Percentiles rank a stretch among this genome's conserved stretches.
phyloP scores from a whole-genome alignment of 2,329 filamentous ascomycete genomes.

The Corynespora cassiicola region DNA sequence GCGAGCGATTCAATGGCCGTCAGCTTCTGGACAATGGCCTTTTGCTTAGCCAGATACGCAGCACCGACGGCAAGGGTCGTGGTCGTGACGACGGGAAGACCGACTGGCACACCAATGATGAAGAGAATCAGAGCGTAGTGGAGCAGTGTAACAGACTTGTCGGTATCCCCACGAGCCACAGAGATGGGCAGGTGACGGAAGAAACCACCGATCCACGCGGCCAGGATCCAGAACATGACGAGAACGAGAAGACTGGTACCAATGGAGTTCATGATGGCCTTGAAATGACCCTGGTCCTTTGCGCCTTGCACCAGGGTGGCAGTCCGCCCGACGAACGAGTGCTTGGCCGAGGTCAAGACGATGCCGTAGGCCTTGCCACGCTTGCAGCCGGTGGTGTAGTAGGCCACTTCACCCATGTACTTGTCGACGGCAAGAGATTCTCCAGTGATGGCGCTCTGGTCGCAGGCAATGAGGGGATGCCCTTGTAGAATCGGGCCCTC shows the following conservation, averaged over 20 bases:
- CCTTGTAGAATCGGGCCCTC: constrained; percentile 62
- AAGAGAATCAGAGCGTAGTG: constrained; percentile 58
- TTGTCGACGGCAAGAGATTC: constrained; percentile 81
- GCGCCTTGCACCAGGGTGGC: constrained; percentile 77
- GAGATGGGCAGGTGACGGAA: constrained; percentile 73
- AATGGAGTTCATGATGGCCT: constrained; percentile 84
- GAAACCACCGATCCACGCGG: constrained; percentile 80
- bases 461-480: constrained; percentile 72
- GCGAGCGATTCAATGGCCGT: constrained; percentile 74
- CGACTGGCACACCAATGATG: constrained; percentile 80
- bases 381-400: constrained; percentile 84
- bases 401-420: constrained; percentile 77
- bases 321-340: constrained; percentile 79
- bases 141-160: constrained; percentile 66
- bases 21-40: constrained; percentile 81
- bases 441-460: constrained; percentile 82
- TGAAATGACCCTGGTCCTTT: constrained; percentile 79
- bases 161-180: constrained; percentile 58
- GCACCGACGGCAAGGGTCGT: constrained; percentile 79
- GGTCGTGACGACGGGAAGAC: constrained; percentile 78
- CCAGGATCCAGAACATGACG: constrained; percentile 78
- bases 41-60: constrained; percentile 77
- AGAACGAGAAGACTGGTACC: constrained; percentile 76
- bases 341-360: constrained; percentile 69
- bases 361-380: constrained; percentile 78